A percentile compares a stretch with the other conserved stretches of the same genome.
Conservation (phyloP, 257 asterid species). For the Rhazya stricta region DNA sequence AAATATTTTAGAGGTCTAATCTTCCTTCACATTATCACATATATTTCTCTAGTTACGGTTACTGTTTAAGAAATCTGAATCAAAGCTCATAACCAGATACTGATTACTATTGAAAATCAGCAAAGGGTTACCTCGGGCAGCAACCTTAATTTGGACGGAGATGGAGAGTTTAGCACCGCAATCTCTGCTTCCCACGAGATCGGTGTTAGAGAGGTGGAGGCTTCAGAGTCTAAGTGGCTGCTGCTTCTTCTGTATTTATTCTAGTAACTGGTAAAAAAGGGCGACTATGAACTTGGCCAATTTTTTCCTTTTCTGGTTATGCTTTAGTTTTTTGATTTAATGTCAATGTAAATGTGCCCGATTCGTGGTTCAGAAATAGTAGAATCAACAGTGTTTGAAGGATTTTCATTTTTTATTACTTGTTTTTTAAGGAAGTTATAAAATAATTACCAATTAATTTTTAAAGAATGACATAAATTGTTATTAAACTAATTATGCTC, state of each 20-base stretch:
- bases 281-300: too few species aligned
- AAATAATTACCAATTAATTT: too few species aligned
- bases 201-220: background rate
- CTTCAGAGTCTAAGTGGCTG: background rate
- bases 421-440: too few species aligned
- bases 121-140: background rate
- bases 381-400: too few species aligned
- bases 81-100: background rate
- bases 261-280: too few species aligned
- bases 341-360: too few species aligned
- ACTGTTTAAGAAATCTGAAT: background rate
- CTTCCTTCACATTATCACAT: background rate
- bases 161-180: background rate
- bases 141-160: background rate
- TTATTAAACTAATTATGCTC: too few species aligned
- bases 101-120: background rate
- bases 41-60: background rate
- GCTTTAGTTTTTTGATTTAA: too few species aligned
- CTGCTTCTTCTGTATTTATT: background rate
- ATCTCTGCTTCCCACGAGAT: background rate
- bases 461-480: too few species aligned
- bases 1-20: background rate
- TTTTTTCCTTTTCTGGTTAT: too few species aligned
- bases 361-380: too few species aligned
- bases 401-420: too few species aligned